These are phyloP conservation scores for Xylaria multiplex DNA, from an alignment of 2,329 filamentous ascomycete species.

Conservation along the genomic window DNA sequence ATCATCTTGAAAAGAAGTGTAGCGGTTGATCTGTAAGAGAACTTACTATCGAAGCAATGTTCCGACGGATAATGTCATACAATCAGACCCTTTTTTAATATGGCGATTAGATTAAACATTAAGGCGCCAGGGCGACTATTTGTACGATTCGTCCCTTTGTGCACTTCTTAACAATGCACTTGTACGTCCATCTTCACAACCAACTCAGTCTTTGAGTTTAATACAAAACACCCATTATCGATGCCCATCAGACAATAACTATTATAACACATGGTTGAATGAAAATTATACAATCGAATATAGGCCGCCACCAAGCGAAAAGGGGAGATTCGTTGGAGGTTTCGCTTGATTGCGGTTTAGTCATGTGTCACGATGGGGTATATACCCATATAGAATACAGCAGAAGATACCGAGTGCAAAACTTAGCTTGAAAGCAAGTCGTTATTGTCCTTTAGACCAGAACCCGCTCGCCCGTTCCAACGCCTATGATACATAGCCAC, in stretches of 20 bases:
- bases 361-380: neutral
- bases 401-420: conserved; percentile 9
- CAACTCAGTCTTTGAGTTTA: neutral
- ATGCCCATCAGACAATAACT: neutral
- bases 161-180: conserved; percentile 11
- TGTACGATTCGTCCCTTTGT: conserved; percentile 23
- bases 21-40: neutral
- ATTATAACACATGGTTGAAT: neutral
- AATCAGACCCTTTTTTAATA: conserved; percentile 1
- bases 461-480: conserved; percentile 41
- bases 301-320: neutral
- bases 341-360: conserved; percentile 2
- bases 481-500: conserved; percentile 49
- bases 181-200: conserved; percentile 11
- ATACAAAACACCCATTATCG: neutral
- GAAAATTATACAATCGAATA: neutral
- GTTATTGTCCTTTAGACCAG: conserved; percentile 46
- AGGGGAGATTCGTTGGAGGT: neutral
- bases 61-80: neutral
- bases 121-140: neutral
- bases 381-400: neutral
- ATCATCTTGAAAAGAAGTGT: conserved; percentile 1
- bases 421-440: conserved; percentile 41
- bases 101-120: neutral
- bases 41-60: conserved; percentile 40